phyloP scores from a whole-genome alignment of 1,139 yeast species.

The Nakaseomyces delphensis region DNA sequence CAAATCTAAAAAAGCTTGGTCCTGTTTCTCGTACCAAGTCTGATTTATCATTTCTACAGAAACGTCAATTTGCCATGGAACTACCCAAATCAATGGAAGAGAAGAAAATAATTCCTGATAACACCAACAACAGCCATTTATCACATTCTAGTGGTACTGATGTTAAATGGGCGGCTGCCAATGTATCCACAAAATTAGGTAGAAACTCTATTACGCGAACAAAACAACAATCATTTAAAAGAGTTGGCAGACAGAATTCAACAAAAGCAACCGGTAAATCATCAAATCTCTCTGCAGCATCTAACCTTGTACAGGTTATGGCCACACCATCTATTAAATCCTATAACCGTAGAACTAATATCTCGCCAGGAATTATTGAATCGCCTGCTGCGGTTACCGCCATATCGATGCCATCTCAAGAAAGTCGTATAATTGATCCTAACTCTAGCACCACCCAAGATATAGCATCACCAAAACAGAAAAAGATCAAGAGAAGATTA shows the following conservation, averaged over 20 bases:
- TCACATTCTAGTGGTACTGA: not conserved
- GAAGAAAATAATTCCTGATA: not conserved
- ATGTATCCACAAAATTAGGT: not conserved
- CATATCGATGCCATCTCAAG: not conserved
- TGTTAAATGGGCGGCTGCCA: not conserved
- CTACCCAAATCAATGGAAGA: constrained; percentile 14
- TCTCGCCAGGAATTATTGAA: constrained; percentile 19
- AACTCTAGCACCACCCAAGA: not conserved
- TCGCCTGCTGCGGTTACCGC: constrained; percentile 16
- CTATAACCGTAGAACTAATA: constrained; percentile 7
- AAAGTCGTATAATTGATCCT: not conserved
- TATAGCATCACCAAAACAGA: constrained; percentile 10
- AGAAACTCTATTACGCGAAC: not conserved
- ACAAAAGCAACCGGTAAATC: not conserved
- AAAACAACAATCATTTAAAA: constrained; percentile 20
- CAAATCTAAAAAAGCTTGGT: constrained; percentile 14
- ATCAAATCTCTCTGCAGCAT: constrained; percentile 1
- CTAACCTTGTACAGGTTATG: constrained; percentile 21
- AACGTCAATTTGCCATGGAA: constrained; percentile 27
- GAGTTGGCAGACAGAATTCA: constrained; percentile 25
- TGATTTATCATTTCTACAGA: constrained; percentile 26
- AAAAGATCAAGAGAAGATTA: constrained; percentile 31
- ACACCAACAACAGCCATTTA: not conserved
- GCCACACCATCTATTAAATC: constrained; percentile 25
- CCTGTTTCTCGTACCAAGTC: constrained; percentile 25